A percentile compares a stretch with the other conserved stretches of the same genome.
These are phyloP conservation scores for Stentor roeselii DNA, from an alignment of 73 alveolate genomes.

Conservation along the genomic window DNA sequence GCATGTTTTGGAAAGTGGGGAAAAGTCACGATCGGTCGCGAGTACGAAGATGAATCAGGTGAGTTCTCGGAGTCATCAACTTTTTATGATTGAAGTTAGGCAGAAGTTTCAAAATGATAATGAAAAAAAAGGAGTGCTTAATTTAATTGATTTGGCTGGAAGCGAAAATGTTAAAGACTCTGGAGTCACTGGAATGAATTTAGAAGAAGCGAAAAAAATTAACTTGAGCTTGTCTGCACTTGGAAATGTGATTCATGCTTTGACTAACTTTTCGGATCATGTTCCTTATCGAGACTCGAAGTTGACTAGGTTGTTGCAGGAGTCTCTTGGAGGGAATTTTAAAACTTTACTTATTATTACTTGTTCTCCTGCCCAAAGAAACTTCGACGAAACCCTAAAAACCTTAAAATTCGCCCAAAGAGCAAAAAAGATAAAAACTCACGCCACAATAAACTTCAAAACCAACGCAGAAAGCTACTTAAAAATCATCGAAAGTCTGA, in stretches of 20 bases:
- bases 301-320: conserved; percentile 75
- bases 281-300: conserved; percentile 84
- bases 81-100: conserved; percentile 91
- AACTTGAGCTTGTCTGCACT: conserved; percentile 77
- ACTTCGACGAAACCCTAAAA: conserved; percentile 76
- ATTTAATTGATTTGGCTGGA: conserved; percentile 86
- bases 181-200: conserved; percentile 66
- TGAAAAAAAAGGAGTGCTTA: conserved; percentile 66
- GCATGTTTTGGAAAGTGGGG: conserved; percentile 86
- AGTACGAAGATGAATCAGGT: conserved; percentile 94
- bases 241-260: conserved; percentile 77
- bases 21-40: conserved; percentile 78
- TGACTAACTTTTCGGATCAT: conserved; percentile 66
- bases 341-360: conserved; percentile 72
- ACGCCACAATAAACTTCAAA: conserved; percentile 27
- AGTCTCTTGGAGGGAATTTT: conserved; percentile 83
- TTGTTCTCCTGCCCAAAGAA: conserved; percentile 67
- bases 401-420: conserved; percentile 90
- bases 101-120: conserved; percentile 53
- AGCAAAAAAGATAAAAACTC: conserved; percentile 59
- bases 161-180: conserved; percentile 79
- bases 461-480: conserved; percentile 19
- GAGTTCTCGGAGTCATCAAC: conserved; percentile 93
- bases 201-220: conserved; percentile 79
- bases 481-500: conserved; percentile 21